Base-by-base conservation (phyloP, 306 rosid species). In the Trifolium fragiferum region DNA sequence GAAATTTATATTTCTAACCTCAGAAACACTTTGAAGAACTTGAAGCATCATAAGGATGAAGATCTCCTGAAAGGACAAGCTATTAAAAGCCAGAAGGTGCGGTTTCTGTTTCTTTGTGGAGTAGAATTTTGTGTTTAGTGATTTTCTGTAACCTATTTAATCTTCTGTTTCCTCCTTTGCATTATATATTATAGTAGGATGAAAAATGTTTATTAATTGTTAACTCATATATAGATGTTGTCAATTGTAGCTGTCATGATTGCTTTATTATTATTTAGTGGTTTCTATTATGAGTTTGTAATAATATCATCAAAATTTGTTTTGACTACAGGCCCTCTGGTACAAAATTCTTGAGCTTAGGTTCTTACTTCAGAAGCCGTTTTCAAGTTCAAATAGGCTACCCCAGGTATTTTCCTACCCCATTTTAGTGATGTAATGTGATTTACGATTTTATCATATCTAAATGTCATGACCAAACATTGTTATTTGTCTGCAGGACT, bases 21-120 rank as follows among this genome's bases (percentile, higher is more conserved):
- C 72, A 93, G 96, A 75, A 86, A 84, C 78, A 83, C 88, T 47
- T 81, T 91, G 66, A 82, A 82, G 91, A 90, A 87, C 78, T 80
- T 93, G 89, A 91, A 84, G 85, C 87, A 82, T 50, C 90, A 91
- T 33, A 91, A 89, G 83, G 92, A 87, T 74, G 96, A 90, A 76
- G 98, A 94, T 87, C 61, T 86, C 77, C 90, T 88, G 4, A 94
- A 94, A 81, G 97, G 98, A 43, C 88, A 87, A 84, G 97, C 94
- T 53, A 86, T 91, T 82, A 93, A 84, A 82, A 91, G 75, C 83
- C 98, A 91, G 80, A 91, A 87, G 97, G 97, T 93, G 33, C 63
- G 80, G 16, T 60, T 47, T 69, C 25, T 53, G 72, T 74, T 74
- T 71, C 9, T 14, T 18, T 65, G 11, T 38, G 57, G 46, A 61